Evolutionary conservation across 176 grass and related monocot species (phyloP).

Genomic region (Juncus effusus): DNA sequence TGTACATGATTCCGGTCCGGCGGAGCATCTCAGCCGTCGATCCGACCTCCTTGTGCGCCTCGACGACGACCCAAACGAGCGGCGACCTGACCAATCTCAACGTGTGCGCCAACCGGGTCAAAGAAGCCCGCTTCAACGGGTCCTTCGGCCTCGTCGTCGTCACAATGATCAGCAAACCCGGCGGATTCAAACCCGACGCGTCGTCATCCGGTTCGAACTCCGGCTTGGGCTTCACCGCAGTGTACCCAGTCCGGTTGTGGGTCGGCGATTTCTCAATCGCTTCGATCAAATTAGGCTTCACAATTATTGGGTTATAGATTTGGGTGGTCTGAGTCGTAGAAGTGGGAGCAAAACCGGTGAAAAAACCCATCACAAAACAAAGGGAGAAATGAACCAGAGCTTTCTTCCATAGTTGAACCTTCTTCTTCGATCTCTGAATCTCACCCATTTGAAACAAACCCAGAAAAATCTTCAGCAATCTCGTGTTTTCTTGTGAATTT

Average conservation of each 20-base stretch:
- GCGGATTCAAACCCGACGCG: slow-evolving; percentile 14
- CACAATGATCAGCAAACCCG: slow-evolving; percentile 60
- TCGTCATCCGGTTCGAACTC: slow-evolving; percentile 16
- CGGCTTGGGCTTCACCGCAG: slow-evolving; percentile 2
- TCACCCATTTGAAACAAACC: slow-evolving; percentile 25
- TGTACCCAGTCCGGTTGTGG: slow-evolving; percentile 7
- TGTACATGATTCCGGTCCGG: slow-evolving; percentile 82
- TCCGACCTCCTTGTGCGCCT: slow-evolving; percentile 44
- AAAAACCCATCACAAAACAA: slow-evolving; percentile 98
- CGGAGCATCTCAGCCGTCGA: slow-evolving; percentile 64
- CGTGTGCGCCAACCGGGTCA: slow-evolving; percentile 69
- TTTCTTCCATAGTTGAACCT: slow-evolving; percentile 81
- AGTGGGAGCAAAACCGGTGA: slow-evolving; percentile 90
- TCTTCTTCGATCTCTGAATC: slow-evolving; percentile 41
- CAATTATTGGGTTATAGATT: slow-evolving; percentile 19
- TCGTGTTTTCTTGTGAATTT: too few relatives aligned
- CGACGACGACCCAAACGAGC: slow-evolving; percentile 84
- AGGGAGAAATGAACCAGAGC: slow-evolving; percentile 92
- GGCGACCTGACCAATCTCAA: slow-evolving; percentile 61
- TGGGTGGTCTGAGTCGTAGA: slow-evolving; percentile 32
- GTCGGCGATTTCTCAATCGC: slow-evolving; percentile 4
- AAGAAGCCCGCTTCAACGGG: slow-evolving; percentile 31
- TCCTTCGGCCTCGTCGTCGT: slow-evolving; percentile 63
- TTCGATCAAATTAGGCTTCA: slow-evolving; percentile 15
- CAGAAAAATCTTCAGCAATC: background rate